Evolutionary conservation across 148 eudicot species (phyloP), one percentile per base, ranked within the genome.

Genomic region (Arbutus unedo): DNA sequence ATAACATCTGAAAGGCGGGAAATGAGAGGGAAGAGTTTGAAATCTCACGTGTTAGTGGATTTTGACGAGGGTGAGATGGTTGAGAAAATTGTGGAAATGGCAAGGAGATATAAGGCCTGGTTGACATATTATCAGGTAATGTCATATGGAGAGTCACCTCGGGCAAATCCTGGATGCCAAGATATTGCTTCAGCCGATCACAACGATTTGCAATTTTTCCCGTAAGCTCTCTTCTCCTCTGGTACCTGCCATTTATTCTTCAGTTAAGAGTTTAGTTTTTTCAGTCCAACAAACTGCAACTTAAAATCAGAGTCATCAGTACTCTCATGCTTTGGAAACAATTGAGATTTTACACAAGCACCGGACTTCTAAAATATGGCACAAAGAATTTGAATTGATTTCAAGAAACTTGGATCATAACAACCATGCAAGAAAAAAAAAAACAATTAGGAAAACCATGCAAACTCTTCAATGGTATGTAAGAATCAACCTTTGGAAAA

Each of bases 71-170:
- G 66, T 16, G 84, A 68, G 82, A 77, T 85, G 41, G 68, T 71
- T 54, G 86, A 83, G 11, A 86, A 45, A 49, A 85, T 86, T 85
- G 84, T 76, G 68, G 54, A 82, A 62, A 86, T 87, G 50, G 91
- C 91, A 0, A 87, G 86, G 75, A 85, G 82, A 47, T 91, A 85
- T 18, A 91, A 91, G 82, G 89, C 90, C 21, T 86, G 93, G 89
- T 66, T 91, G 56, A 86, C 87, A 78, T 90, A 90, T 84, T 82
- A 90, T 80, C 92, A 90, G 75, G 89, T 90, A 13, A 90, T 87
- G 86, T 84, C 87, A 49, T 80, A 82, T 78, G 89, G 89, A 57
- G 85, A 84, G 48, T 49, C 74, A 10, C 43, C 82, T 31, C 75
- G 25, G 76, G 3, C 49, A 56, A 16, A 15, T 45, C 25, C 67